A percentile compares a stretch with the other conserved stretches of the same genome.
These are phyloP conservation scores for Paramecium primaurelia DNA, from an alignment of 73 alveolate genomes.

Conservation along the genomic window DNA sequence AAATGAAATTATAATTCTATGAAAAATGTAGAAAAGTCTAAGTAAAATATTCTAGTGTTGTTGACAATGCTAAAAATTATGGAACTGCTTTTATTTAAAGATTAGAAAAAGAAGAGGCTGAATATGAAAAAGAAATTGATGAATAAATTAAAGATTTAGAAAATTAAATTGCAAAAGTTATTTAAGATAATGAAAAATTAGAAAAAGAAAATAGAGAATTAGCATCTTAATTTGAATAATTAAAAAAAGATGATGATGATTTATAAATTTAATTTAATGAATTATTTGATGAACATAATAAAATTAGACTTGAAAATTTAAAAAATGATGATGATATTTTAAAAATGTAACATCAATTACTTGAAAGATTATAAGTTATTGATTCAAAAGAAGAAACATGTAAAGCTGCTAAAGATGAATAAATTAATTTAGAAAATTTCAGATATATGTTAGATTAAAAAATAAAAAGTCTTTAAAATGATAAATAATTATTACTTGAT, in stretches of 20 bases:
- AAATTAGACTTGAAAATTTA: conserved; percentile 55
- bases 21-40: conserved; percentile 54
- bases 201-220: conserved; percentile 50
- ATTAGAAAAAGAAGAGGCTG: conserved; percentile 59
- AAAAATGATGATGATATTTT: conserved; percentile 60
- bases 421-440: conserved; percentile 57
- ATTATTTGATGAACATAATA: conserved; percentile 35
- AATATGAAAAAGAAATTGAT: conserved; percentile 62
- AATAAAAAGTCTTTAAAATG: conserved; percentile 49
- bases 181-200: conserved; percentile 35
- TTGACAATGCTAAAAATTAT: conserved; percentile 61
- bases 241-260: conserved; percentile 54
- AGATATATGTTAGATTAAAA: conserved; percentile 58
- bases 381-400: conserved; percentile 63
- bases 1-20: conserved; percentile 50
- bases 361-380: conserved; percentile 61
- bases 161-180: conserved; percentile 51
- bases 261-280: conserved; percentile 1
- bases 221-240: conserved; percentile 8
- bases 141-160: conserved; percentile 57
- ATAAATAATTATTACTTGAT: conserved; percentile 43
- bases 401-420: conserved; percentile 58
- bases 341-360: conserved; percentile 56
- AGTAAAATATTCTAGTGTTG: conserved; percentile 54
- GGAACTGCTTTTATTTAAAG: conserved; percentile 59